phyloP scores from a whole-genome alignment of 768 basidiomycete genomes.

The Trametes coccinea region DNA sequence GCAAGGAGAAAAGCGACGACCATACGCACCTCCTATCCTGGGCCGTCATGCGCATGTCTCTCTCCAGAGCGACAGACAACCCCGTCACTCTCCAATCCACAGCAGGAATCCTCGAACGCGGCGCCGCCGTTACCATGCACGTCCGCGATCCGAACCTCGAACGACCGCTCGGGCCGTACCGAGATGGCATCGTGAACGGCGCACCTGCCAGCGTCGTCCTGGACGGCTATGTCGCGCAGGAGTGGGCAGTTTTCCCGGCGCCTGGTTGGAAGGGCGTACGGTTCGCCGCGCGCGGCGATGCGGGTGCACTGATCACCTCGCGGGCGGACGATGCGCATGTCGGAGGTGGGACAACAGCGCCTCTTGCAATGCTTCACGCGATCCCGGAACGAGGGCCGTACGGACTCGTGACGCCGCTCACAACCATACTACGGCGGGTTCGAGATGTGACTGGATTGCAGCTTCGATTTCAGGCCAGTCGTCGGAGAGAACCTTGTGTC shows the following conservation, averaged over 20 bases:
- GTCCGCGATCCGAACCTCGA: conserved; percentile 21
- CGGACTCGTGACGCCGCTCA: conserved; percentile 20
- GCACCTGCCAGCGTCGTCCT: conserved; percentile 19
- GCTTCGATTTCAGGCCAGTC: conserved; percentile 15
- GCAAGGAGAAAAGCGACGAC: not conserved
- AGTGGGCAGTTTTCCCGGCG: conserved; percentile 22
- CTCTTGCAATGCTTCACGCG: conserved; percentile 18
- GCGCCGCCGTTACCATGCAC: conserved; percentile 19
- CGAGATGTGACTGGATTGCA: conserved; percentile 22
- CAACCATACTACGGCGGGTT: conserved; percentile 20
- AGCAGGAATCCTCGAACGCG: conserved; percentile 18
- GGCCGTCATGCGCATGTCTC: conserved; percentile 20
- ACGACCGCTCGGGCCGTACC: conserved; percentile 20
- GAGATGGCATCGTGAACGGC: conserved; percentile 23
- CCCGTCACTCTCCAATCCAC: conserved; percentile 13
- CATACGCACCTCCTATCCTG: conserved; percentile 25
- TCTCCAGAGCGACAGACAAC: conserved; percentile 12
- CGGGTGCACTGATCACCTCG: conserved; percentile 16
- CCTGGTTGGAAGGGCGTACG: not conserved
- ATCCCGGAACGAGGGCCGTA: conserved; percentile 23
- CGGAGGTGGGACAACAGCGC: not conserved
- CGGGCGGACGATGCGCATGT: not conserved
- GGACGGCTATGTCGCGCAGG: conserved; percentile 17
- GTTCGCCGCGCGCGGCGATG: conserved; percentile 22
- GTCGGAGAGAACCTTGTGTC: conserved; percentile 9